A percentile compares a stretch with the other conserved stretches of the same genome.
Evolutionary conservation across 768 basidiomycete genomes (phyloP).

Genomic region (Russula olivacea): DNA sequence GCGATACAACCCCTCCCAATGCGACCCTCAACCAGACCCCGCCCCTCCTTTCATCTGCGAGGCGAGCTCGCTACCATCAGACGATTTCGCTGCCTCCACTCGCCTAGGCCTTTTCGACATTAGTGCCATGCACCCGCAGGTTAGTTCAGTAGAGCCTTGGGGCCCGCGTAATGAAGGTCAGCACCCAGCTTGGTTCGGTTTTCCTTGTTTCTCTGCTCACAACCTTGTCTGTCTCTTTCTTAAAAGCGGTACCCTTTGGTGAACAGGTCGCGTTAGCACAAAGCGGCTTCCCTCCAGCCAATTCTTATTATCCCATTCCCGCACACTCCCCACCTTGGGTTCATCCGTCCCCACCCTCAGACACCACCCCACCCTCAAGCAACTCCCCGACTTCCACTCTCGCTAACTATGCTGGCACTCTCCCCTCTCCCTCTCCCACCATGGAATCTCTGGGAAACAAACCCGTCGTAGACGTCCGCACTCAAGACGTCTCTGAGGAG

Average conservation of each 20-base stretch:
- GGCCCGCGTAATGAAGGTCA: constrained; percentile 10
- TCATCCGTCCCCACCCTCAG: constrained; percentile 15
- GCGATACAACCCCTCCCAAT: constrained; percentile 17
- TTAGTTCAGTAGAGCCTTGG: constrained; percentile 11
- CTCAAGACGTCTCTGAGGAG: neutral
- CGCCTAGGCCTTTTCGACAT: constrained; percentile 18
- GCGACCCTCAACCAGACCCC: neutral
- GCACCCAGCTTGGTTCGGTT: neutral
- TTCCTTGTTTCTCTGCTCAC: neutral
- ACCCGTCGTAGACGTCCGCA: neutral
- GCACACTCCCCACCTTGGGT: constrained; percentile 16
- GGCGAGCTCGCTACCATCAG: neutral
- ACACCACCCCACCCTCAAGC: constrained; percentile 6
- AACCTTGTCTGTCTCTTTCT: neutral
- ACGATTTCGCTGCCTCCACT: neutral
- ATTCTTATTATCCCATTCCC: constrained; percentile 10
- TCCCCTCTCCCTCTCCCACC: constrained; percentile 1
- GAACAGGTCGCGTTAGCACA: neutral
- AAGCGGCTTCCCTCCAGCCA: constrained; percentile 8
- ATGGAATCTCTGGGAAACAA: neutral
- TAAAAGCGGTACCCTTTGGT: neutral
- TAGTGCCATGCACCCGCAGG: constrained; percentile 4
- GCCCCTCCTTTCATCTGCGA: constrained; percentile 6
- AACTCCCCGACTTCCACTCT: constrained; percentile 13
- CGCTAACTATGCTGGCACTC: neutral